Evolutionary conservation across 495 filamentous ascomycete genomes (phyloP).

Genomic region (Talaromyces liani): DNA sequence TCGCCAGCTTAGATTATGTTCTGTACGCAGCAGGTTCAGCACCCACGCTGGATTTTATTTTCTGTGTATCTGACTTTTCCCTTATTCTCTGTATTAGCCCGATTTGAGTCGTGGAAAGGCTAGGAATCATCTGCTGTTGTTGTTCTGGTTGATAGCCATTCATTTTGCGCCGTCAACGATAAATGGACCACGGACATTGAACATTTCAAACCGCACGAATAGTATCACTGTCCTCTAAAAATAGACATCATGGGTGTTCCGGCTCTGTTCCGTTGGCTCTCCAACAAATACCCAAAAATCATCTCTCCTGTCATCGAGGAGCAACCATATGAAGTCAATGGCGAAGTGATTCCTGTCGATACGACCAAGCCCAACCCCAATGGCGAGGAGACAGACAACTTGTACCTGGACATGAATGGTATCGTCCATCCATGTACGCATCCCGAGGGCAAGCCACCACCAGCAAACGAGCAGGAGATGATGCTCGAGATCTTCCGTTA

Average conservation of each 20-base stretch:
- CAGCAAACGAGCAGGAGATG: constrained; percentile 96
- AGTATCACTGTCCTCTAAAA: neutral
- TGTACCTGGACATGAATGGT: constrained; percentile 99
- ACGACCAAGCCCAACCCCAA: constrained; percentile 84
- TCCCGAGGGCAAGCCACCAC: constrained; percentile 86
- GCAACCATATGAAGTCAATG: constrained; percentile 67
- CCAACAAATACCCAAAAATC: constrained; percentile 94
- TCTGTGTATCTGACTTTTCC: neutral
- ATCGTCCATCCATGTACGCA: constrained; percentile 99
- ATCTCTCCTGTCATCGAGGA: constrained; percentile 87
- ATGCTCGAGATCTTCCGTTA: constrained; percentile 97
- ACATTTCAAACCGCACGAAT: neutral
- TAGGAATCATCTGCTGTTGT: neutral
- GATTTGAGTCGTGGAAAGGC: neutral
- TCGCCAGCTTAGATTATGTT: neutral
- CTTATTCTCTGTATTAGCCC: neutral
- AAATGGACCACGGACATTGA: neutral
- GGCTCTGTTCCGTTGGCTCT: constrained; percentile 88
- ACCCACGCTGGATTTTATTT: constrained; percentile 1
- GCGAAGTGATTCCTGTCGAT: constrained; percentile 75
- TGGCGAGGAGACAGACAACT: constrained; percentile 94
- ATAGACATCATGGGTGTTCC: constrained; percentile 79
- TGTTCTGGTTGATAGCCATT: neutral
- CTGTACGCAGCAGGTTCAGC: constrained; percentile 1
- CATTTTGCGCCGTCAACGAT: neutral